Conservation (phyloP, 768 basidiomycete genomes). For the Chiua virens region DNA sequence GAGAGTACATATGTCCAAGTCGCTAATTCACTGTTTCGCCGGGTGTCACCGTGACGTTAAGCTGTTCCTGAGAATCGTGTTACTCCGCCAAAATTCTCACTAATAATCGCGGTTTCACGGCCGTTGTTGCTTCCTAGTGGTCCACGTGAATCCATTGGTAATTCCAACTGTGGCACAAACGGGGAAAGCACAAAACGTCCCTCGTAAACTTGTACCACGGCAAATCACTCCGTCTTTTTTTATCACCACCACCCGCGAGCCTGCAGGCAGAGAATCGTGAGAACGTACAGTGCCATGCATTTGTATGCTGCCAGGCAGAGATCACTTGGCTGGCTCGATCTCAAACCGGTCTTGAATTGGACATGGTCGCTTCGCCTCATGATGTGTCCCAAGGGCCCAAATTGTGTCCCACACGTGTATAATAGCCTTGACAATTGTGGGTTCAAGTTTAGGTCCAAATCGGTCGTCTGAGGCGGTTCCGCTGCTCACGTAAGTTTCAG, state of each 20-base stretch:
- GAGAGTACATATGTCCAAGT: no score
- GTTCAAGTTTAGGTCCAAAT: conserved; percentile 10
- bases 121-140: not conserved
- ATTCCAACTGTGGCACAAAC: no score
- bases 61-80: conserved; percentile 21
- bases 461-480: conserved; percentile 22
- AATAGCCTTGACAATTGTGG: not conserved
- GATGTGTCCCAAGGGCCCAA: not conserved
- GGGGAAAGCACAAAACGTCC: not conserved
- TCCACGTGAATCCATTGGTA: conserved; percentile 13
- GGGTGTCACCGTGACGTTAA: not conserved
- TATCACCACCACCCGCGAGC: conserved; percentile 7
- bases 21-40: not conserved
- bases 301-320: not conserved
- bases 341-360: not conserved
- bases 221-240: not conserved
- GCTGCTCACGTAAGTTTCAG: conserved; percentile 30
- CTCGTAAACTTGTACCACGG: not conserved
- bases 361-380: not conserved
- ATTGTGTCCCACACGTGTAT: no score
- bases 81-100: not conserved
- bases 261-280: conserved; percentile 1
- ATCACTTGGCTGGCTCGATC: not conserved
- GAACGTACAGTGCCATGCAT: not conserved
- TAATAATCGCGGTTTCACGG: not conserved